These are phyloP conservation scores for Cyamopsis tetragonoloba DNA, from an alignment of 306 rosid genomes.

Conservation along the genomic window DNA sequence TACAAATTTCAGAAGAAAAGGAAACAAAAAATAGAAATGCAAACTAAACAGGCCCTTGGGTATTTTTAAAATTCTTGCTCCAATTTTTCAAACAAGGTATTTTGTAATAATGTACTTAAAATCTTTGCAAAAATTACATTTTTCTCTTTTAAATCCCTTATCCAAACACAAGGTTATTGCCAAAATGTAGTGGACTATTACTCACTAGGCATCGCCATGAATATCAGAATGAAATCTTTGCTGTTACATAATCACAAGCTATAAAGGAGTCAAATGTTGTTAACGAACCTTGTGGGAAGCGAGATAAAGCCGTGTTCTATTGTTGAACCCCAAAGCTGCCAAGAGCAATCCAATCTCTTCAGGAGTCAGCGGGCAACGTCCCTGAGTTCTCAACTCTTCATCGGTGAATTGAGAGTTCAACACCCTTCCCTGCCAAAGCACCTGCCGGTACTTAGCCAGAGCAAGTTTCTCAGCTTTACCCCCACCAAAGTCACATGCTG, in stretches of 20 bases:
- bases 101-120: too few relatives aligned
- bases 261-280: background rate
- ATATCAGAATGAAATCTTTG: slow-evolving; percentile 5
- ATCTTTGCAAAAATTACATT: too few relatives aligned
- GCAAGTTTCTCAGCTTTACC: slow-evolving; percentile 93
- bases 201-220: background rate
- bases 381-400: slow-evolving; percentile 88
- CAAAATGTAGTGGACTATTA: background rate
- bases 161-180: background rate
- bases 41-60: too few relatives aligned
- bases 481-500: slow-evolving; percentile 98
- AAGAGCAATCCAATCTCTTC: slow-evolving; percentile 96
- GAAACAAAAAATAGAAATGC: too few relatives aligned
- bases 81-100: too few relatives aligned
- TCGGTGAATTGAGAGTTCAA: slow-evolving; percentile 86
- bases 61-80: too few relatives aligned
- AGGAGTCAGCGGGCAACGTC: slow-evolving; percentile 97
- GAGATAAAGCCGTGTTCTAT: slow-evolving; percentile 82
- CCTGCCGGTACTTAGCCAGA: slow-evolving; percentile 85
- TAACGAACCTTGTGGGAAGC: slow-evolving; percentile 93
- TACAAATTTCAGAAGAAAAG: too few relatives aligned
- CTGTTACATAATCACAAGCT: slow-evolving; percentile 7
- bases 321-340: slow-evolving; percentile 92
- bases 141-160: background rate
- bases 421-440: slow-evolving; percentile 97